Evolutionary conservation across 257 asterid species (phyloP).

Genomic region (Ligustrum vulgare): DNA sequence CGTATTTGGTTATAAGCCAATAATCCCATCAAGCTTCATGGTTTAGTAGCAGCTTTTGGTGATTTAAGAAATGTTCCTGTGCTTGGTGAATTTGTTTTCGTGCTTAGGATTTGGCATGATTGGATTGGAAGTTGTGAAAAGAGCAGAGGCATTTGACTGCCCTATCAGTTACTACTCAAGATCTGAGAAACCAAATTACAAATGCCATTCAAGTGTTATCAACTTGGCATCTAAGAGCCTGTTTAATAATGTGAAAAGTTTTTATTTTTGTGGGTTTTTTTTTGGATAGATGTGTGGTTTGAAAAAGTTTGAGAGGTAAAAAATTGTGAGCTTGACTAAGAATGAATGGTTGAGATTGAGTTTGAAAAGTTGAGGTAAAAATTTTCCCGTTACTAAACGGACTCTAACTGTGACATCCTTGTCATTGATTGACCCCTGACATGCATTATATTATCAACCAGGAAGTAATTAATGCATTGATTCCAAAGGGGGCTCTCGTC

Average conservation of each 20-base stretch:
- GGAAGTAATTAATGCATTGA: constrained; percentile 63
- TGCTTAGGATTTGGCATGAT: constrained; percentile 74
- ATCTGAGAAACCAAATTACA: constrained; percentile 59
- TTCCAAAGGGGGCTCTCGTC: constrained; percentile 65
- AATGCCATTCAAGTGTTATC: constrained; percentile 39
- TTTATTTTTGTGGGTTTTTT: too few relatives aligned
- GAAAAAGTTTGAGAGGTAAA: too few relatives aligned
- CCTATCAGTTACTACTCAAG: constrained; percentile 63
- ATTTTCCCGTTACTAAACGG: too few relatives aligned
- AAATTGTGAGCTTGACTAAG: too few relatives aligned
- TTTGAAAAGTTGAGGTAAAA: too few relatives aligned
- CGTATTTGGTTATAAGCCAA: too few relatives aligned
- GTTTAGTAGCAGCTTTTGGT: neutral
- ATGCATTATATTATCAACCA: constrained; percentile 58
- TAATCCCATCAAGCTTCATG: too few relatives aligned
- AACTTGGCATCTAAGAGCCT: constrained; percentile 73
- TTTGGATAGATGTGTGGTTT: too few relatives aligned
- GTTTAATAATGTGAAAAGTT: too few relatives aligned
- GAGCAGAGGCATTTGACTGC: constrained; percentile 81
- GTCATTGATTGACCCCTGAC: constrained; percentile 54
- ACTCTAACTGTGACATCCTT: constrained; percentile 52
- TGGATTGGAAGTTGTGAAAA: constrained; percentile 72
- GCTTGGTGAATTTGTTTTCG: neutral
- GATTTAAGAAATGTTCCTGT: neutral
- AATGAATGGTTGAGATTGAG: too few relatives aligned